A percentile compares a stretch with the other conserved stretches of the same genome.
Conservation (phyloP, 495 filamentous ascomycete species). For the Penicillium pulvis region DNA sequence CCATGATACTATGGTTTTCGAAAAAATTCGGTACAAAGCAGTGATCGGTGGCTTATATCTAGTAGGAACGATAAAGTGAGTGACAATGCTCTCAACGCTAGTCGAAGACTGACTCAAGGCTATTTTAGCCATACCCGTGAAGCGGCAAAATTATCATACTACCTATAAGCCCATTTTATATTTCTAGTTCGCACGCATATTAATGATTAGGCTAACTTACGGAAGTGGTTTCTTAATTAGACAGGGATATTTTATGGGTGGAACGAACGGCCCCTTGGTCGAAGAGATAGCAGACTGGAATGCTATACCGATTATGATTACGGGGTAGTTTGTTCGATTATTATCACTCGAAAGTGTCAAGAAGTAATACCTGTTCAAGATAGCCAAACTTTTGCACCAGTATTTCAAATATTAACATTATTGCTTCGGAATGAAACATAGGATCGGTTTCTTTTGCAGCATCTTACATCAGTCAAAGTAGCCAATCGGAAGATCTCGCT, state of each 20-base stretch:
- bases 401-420: too few relatives aligned
- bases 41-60: constrained; percentile 5
- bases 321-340: too few relatives aligned
- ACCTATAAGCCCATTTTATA: background rate
- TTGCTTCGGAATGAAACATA: too few relatives aligned
- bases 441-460: too few relatives aligned
- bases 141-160: background rate
- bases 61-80: background rate
- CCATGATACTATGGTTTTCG: background rate
- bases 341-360: too few relatives aligned
- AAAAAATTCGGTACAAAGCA: background rate
- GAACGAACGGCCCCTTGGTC: background rate
- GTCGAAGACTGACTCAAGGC: background rate
- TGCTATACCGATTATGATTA: background rate
- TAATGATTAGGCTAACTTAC: background rate
- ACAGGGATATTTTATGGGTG: background rate
- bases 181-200: background rate
- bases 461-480: too few relatives aligned
- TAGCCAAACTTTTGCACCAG: too few relatives aligned
- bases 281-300: constrained; percentile 3
- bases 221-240: constrained; percentile 2
- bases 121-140: background rate
- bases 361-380: too few relatives aligned
- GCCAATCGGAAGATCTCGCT: too few relatives aligned
- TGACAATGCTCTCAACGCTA: background rate